Evolutionary conservation across 495 filamentous ascomycete species (phyloP), one percentile per base, ranked within the genome.

Genomic region (Parachaetomium inaequale): DNA sequence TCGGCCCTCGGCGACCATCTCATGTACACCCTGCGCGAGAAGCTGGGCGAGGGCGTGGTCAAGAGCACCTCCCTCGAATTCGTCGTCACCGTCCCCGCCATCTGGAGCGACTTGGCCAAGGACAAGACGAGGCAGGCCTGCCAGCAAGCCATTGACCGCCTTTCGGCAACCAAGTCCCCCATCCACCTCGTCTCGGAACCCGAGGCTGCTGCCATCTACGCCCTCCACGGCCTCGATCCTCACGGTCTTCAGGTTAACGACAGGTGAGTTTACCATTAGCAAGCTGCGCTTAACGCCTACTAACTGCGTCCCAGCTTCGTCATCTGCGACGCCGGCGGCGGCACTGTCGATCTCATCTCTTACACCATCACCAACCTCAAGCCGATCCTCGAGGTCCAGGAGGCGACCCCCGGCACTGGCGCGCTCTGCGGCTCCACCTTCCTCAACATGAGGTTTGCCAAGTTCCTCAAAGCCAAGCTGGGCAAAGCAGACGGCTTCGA

Each of bases 321-420:
- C 26, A 61, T 87, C 2, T 81, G 81, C 58, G 84, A 87, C 70
- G 83, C 82, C 0, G 82, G 83, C 29, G 84, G 83, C 1, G 84
- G 82, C 7, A 86, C 83, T 0, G 83, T 86, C 0, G 84, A 86
- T 58, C 67, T 84, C 10, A 84, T 85, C 17, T 74, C 74, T 1
- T 78, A 86, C 73, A 80, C 80, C 57, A 79, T 88, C 55, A 78
- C 78, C 17, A 69, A 74, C 19, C 68, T 81, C 4, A 69, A 75
- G 23, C 81, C 81, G 26, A 52, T 74, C n/a, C 71, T 84, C 2
- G 68, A 78, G 60, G 72, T 84, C 3, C 69, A 77, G 42, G 81
- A 84, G 60, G 77, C 76, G 15, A 76, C 79, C 4, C 70, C 71
- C 7, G 81, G 81, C n/a, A 78, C 64, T 72, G 84, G 84, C 5